These are phyloP conservation scores for Triticum monococcum DNA, from an alignment of 176 grass and related monocot species.

Conservation along the genomic window DNA sequence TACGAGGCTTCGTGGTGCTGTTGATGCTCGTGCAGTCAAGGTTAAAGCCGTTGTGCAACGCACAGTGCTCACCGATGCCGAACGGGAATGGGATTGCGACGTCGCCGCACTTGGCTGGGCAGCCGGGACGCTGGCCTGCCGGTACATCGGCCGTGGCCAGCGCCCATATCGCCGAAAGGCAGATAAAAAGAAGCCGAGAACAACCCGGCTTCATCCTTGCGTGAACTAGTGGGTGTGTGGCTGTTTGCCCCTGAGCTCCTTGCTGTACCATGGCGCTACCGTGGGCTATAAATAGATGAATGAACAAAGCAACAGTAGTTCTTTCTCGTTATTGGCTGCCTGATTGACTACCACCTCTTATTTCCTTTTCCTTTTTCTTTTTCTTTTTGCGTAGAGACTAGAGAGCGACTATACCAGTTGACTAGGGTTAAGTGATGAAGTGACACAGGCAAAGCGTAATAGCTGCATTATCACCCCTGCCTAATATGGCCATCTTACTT, in stretches of 20 bases:
- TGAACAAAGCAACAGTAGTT: neutral
- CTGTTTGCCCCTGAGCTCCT: neutral
- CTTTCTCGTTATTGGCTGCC: too few relatives aligned
- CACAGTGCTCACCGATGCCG: neutral
- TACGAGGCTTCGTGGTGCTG: neutral
- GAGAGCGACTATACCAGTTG: too few relatives aligned
- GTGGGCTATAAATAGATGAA: neutral
- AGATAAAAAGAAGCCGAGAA: neutral
- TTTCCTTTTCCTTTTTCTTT: too few relatives aligned
- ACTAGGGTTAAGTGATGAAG: too few relatives aligned
- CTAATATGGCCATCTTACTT: too few relatives aligned
- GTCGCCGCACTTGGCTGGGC: neutral
- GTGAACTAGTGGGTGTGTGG: neutral
- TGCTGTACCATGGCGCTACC: neutral
- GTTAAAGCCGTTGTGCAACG: neutral
- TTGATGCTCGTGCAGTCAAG: neutral
- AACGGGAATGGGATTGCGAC: slow-evolving; percentile 5
- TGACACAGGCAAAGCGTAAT: too few relatives aligned
- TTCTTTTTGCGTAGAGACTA: neutral
- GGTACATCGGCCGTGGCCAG: neutral
- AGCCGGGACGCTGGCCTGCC: neutral
- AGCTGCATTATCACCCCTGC: too few relatives aligned
- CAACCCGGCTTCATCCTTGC: neutral
- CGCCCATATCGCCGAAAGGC: neutral
- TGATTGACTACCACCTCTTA: too few relatives aligned